Conservation (phyloP, 2,329 filamentous ascomycete genomes). For the Nannizziopsis barbatae region DNA sequence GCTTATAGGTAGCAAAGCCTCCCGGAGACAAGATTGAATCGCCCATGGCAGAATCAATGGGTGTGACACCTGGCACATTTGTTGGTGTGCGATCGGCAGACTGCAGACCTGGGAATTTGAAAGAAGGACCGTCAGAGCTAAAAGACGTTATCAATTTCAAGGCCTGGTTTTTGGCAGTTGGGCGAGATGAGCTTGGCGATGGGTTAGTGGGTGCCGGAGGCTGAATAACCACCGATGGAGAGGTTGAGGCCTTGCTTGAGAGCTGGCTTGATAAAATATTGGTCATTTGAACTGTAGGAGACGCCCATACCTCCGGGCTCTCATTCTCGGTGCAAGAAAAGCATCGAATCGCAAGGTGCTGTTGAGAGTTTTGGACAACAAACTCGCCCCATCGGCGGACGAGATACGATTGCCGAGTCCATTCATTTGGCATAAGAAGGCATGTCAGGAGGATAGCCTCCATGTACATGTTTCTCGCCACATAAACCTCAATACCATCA, state of each 20-base stretch:
- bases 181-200: slow-evolving; percentile 47
- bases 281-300: slow-evolving; percentile 60
- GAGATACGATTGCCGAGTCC: slow-evolving; percentile 80
- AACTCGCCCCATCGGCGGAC: slow-evolving; percentile 92
- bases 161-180: slow-evolving; percentile 66
- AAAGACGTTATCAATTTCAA: slow-evolving; percentile 90
- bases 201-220: slow-evolving; percentile 31
- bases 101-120: slow-evolving; percentile 50
- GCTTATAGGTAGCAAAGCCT: slow-evolving; percentile 48
- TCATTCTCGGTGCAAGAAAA: slow-evolving; percentile 86
- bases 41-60: slow-evolving; percentile 63
- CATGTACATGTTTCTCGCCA: slow-evolving; percentile 83
- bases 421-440: slow-evolving; percentile 69
- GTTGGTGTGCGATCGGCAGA: slow-evolving; percentile 59
- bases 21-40: slow-evolving; percentile 56
- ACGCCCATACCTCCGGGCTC: slow-evolving; percentile 75
- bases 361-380: slow-evolving; percentile 74
- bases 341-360: slow-evolving; percentile 80
- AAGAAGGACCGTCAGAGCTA: slow-evolving; percentile 43
- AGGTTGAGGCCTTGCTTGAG: slow-evolving; percentile 39
- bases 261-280: slow-evolving; percentile 37
- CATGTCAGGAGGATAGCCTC: slow-evolving; percentile 85
- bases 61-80: slow-evolving; percentile 65
- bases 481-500: slow-evolving; percentile 91
- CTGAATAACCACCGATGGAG: slow-evolving; percentile 51